Percentiles rank a stretch among this genome's conserved stretches.
Evolutionary conservation across 2,329 filamentous ascomycete genomes (phyloP).

Genomic region (Gnomoniopsis sp.): DNA sequence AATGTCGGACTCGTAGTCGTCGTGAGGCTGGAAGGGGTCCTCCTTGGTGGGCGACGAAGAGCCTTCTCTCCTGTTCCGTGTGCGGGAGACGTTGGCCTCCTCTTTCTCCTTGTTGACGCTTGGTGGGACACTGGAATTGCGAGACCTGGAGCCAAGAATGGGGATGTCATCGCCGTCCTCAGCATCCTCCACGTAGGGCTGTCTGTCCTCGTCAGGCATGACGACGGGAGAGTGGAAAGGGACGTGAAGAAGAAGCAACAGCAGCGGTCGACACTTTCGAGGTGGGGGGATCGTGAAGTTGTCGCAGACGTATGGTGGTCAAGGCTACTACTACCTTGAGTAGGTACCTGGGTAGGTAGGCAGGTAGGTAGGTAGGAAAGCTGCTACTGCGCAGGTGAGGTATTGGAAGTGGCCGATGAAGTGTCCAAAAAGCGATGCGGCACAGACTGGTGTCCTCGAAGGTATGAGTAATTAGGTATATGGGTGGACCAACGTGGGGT

Average conservation of each 20-base stretch:
- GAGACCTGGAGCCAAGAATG: constrained; percentile 36
- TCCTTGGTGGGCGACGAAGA: constrained; percentile 31
- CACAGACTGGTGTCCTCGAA: not conserved
- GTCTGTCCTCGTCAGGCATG: constrained; percentile 40
- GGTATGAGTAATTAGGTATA: constrained; percentile 5
- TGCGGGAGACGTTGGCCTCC: constrained; percentile 49
- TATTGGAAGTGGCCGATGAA: not conserved
- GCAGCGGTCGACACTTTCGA: not conserved
- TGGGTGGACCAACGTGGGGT: constrained; percentile 10
- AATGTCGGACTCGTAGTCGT: constrained; percentile 43
- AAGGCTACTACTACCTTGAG: not conserved
- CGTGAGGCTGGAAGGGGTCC: no score
- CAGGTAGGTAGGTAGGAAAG: not conserved
- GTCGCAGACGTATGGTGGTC: not conserved
- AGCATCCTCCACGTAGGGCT: constrained; percentile 48
- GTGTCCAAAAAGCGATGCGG: not conserved
- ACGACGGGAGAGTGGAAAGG: constrained; percentile 18
- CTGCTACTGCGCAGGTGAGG: no score
- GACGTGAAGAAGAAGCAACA: not conserved
- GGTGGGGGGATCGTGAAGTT: not conserved
- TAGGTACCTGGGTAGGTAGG: no score
- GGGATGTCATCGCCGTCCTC: constrained; percentile 43
- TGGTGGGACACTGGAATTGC: constrained; percentile 42
- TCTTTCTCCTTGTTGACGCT: constrained; percentile 48
- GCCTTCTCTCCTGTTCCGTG: constrained; percentile 38